phyloP scores from a whole-genome alignment of 495 filamentous ascomycete genomes.

The Paragyromitra xinjiangensis region DNA sequence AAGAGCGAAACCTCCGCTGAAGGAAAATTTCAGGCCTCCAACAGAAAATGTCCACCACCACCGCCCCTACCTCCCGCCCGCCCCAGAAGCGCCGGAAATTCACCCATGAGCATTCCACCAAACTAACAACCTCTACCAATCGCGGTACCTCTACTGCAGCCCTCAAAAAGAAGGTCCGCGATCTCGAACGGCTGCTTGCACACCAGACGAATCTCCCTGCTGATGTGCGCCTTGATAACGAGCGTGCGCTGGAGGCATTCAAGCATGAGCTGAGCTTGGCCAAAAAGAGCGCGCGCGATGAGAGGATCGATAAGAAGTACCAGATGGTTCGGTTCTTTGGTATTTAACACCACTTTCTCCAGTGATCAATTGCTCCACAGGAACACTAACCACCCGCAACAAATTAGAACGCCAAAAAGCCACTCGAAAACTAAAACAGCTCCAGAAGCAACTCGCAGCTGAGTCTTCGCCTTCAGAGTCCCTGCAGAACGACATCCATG shows the following conservation, averaged over 20 bases:
- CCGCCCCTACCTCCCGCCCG: not conserved
- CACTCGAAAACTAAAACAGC: constrained; percentile 70
- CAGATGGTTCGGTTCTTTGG: constrained; percentile 95
- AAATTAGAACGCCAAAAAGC: constrained; percentile 83
- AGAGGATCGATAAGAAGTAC: constrained; percentile 82
- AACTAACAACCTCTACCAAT: constrained; percentile 40
- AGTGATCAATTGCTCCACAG: not conserved
- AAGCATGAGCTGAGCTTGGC: constrained; percentile 72
- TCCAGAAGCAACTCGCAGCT: constrained; percentile 65
- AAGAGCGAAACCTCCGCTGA: not conserved
- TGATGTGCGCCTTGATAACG: constrained; percentile 75
- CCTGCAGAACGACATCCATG: constrained; percentile 69
- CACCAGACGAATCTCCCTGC: constrained; percentile 72
- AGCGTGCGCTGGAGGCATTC: constrained; percentile 80
- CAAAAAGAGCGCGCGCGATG: constrained; percentile 67
- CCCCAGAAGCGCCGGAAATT: constrained; percentile 27
- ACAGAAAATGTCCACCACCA: constrained; percentile 8
- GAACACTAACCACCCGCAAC: constrained; percentile 10
- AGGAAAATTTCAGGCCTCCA: constrained; percentile 20
- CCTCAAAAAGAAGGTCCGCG: constrained; percentile 68
- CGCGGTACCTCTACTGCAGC: constrained; percentile 39
- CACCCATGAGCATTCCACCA: constrained; percentile 16
- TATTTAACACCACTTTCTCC: constrained; percentile 57
- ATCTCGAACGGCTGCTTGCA: constrained; percentile 70
- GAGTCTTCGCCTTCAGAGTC: constrained; percentile 53